Percentiles rank a stretch among this genome's conserved stretches.
phyloP scores from a whole-genome alignment of 305 asterid species.

The Solanum hybrid region DNA sequence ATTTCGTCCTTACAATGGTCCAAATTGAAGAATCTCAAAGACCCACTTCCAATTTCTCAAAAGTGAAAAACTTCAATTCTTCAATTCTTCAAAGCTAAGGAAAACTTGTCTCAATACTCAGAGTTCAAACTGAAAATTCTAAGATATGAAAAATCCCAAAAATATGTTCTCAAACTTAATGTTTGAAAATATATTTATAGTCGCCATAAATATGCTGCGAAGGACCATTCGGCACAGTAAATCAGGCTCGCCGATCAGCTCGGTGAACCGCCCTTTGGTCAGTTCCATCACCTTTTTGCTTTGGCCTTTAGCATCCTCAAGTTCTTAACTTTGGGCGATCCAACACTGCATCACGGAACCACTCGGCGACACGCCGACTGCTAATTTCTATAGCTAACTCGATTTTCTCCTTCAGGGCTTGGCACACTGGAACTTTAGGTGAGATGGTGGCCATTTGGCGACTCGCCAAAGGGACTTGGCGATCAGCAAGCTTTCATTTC shows the following conservation, averaged over 20 bases:
- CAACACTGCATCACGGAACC: neutral
- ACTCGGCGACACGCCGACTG: neutral
- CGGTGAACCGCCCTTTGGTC: neutral
- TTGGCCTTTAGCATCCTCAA: neutral
- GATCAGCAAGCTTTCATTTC: neutral
- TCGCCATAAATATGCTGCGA: neutral
- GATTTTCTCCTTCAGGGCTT: neutral
- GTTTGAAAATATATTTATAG: neutral
- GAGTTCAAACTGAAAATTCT: neutral
- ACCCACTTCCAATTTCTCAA: neutral
- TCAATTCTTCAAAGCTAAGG: neutral
- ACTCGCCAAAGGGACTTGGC: neutral
- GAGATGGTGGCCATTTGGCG: neutral
- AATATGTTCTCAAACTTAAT: neutral
- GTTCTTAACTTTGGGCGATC: neutral
- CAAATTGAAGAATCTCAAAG: neutral
- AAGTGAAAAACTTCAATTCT: neutral
- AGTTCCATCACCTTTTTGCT: neutral
- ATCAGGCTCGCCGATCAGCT: neutral
- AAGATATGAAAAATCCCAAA: neutral
- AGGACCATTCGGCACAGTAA: neutral
- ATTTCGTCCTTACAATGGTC: neutral
- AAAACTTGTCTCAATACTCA: neutral
- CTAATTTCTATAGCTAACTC: neutral
- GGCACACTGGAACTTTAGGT: neutral